Evolutionary conservation across 192 early-diverging fungal species (phyloP).

Genomic region (Nowakowskiella sp.): DNA sequence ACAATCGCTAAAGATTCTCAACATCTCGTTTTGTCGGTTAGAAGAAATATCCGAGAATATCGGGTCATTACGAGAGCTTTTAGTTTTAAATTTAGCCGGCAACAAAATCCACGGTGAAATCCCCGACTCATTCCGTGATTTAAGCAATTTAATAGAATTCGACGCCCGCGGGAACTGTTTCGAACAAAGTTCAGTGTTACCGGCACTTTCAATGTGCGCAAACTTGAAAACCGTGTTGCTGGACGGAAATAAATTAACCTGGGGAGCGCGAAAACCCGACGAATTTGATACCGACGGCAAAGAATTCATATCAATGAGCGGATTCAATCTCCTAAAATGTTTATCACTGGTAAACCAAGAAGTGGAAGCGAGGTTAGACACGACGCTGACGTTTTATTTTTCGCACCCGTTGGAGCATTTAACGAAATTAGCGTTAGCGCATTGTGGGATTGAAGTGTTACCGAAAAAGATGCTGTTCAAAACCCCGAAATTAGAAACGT

Average conservation of each 20-base stretch:
- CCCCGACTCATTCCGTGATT: constrained; percentile 48
- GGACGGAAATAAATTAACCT: constrained; percentile 28
- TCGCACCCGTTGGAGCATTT: constrained; percentile 19
- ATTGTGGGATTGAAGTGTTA: constrained; percentile 25
- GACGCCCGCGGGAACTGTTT: constrained; percentile 78
- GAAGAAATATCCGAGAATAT: constrained; percentile 60
- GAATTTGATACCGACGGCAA: background rate
- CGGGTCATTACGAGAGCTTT: constrained; percentile 51
- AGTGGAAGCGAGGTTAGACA: background rate
- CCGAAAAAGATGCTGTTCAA: constrained; percentile 21
- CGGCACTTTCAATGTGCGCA: constrained; percentile 21
- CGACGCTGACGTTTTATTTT: background rate
- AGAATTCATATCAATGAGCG: constrained; percentile 3
- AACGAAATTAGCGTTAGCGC: constrained; percentile 18
- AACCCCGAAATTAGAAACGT: constrained; percentile 15
- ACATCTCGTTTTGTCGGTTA: constrained; percentile 81
- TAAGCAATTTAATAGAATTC: constrained; percentile 57
- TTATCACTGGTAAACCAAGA: background rate
- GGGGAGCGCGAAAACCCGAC: constrained; percentile 23
- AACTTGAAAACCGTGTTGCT: constrained; percentile 21
- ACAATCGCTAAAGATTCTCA: constrained; percentile 53
- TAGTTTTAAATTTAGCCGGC: constrained; percentile 58
- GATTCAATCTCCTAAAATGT: no score
- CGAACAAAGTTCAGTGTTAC: constrained; percentile 51
- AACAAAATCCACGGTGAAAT: constrained; percentile 67